Evolutionary conservation across 139 green algal genomes (phyloP), one percentile per base, ranked within the genome.

Genomic region (Ulvella scutata): DNA sequence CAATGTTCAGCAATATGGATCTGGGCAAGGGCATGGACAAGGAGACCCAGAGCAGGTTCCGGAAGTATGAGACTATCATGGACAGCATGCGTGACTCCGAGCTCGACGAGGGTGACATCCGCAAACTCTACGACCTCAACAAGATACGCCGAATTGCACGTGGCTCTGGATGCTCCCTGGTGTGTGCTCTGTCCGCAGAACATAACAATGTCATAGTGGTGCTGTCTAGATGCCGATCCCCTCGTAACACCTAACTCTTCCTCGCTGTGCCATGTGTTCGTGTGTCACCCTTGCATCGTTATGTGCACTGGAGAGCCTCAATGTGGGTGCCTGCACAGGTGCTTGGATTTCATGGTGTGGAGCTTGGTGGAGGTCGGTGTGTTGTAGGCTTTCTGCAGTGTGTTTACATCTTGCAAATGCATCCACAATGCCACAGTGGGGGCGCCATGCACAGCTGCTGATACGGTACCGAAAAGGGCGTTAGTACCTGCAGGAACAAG

Each of bases 51-150:
- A 40, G 85, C 34, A 88, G 86, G 67, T 90, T 98, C 35, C 94
- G 94, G 82, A 83, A 81, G 44, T 97, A 93, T 83, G 97, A 98
- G 89, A 92, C 83, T 37, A 96, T 99, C 74, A 99, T 99, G 88
- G 94, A 99, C 85, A 92, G 82, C 77, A 97, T 98, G 94, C 97
- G 94, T 0, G 83, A 94, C 77, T 88, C 89, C 77, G 92, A 94
- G 82, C 83, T 92, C 59, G 85, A 91, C 77, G 74, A 37, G 79
- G 75, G 37, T 38, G 74, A 75, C 38, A 79, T 80, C 43, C 79
- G 79, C 36, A 90, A 90, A 77, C 33, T 90, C 61, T 40, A 85
- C 4, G 43, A 35, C 34, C 38, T 73, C n/a, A 7, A 36, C 20
- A 1, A 43, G n/a, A 77, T 39, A 37, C 26, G 21, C 3, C 26